These are phyloP conservation scores for Cnidoscolus chayamansa DNA, from an alignment of 441 rosid genomes.

Conservation along the genomic window DNA sequence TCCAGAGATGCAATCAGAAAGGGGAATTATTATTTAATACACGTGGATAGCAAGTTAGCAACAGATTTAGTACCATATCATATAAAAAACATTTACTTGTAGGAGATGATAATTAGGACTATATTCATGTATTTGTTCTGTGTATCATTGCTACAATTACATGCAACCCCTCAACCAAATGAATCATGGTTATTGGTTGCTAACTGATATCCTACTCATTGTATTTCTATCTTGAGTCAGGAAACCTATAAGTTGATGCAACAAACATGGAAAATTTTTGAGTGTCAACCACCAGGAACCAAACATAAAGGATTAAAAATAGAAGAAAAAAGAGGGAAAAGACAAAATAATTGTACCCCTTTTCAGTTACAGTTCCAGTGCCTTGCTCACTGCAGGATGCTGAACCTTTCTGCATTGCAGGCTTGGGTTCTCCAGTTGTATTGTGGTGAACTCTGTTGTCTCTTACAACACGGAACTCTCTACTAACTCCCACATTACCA, in stretches of 20 bases:
- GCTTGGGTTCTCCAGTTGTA: slow-evolving; percentile 40
- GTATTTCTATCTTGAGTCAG: background rate
- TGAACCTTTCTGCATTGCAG: slow-evolving; percentile 36
- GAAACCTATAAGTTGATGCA: background rate
- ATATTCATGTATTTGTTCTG: background rate
- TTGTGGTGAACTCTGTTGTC: slow-evolving; percentile 66
- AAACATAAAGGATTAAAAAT: background rate
- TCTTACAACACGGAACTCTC: slow-evolving; percentile 78
- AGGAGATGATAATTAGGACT: background rate
- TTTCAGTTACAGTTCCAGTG: slow-evolving; percentile 32
- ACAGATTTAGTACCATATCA: background rate
- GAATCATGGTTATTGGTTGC: background rate
- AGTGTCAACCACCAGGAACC: background rate
- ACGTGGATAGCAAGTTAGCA: background rate
- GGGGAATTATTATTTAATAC: background rate
- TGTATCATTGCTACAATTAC: background rate
- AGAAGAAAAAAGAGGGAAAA: background rate
- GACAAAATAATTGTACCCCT: slow-evolving; percentile 40
- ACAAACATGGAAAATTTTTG: background rate
- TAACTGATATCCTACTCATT: background rate
- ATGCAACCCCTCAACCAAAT: slow-evolving; percentile 1
- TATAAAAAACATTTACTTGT: background rate
- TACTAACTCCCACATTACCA: slow-evolving; percentile 51
- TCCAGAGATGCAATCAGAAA: background rate
- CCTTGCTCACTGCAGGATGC: slow-evolving; percentile 37